phyloP scores from a whole-genome alignment of 1,284 basidiomycete species.

The Inonotus obliquus region DNA sequence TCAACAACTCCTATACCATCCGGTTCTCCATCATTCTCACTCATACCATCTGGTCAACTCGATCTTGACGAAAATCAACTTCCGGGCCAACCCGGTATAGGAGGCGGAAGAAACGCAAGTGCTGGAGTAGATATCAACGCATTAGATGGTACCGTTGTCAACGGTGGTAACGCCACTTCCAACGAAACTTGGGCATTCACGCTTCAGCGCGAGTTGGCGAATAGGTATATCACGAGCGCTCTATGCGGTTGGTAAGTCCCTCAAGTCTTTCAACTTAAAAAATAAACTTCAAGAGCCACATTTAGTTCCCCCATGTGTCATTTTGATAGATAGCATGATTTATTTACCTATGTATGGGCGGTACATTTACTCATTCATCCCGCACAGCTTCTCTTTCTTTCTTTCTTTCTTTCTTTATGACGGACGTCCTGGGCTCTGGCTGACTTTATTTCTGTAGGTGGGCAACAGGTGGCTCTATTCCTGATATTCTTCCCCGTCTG shows the following conservation, averaged over 20 bases:
- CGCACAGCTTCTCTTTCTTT: too few relatives aligned
- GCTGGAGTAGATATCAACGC: conserved; percentile 37
- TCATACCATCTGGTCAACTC: conserved; percentile 74
- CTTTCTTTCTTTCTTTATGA: background rate
- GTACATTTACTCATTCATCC: background rate
- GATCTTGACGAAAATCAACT: conserved; percentile 49
- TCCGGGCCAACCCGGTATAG: conserved; percentile 19
- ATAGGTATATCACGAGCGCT: conserved; percentile 76
- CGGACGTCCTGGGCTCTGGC: background rate
- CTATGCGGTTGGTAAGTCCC: conserved; percentile 83
- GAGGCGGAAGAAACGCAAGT: conserved; percentile 10
- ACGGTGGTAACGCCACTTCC: conserved; percentile 62
- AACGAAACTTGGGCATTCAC: conserved; percentile 65
- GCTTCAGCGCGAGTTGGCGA: conserved; percentile 69
- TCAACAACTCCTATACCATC: conserved; percentile 47
- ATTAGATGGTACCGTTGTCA: conserved; percentile 58
- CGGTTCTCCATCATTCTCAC: conserved; percentile 54
- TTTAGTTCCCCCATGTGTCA: background rate
- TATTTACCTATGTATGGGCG: background rate
- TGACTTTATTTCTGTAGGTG: conserved; percentile 37
- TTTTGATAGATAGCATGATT: background rate
- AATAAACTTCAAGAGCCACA: too few relatives aligned
- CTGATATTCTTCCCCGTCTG: conserved; percentile 61
- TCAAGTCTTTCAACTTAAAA: too few relatives aligned
- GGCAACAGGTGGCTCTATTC: conserved; percentile 79